phyloP scores from a whole-genome alignment of 345 rosid species.

The Lepidium sativum region DNA sequence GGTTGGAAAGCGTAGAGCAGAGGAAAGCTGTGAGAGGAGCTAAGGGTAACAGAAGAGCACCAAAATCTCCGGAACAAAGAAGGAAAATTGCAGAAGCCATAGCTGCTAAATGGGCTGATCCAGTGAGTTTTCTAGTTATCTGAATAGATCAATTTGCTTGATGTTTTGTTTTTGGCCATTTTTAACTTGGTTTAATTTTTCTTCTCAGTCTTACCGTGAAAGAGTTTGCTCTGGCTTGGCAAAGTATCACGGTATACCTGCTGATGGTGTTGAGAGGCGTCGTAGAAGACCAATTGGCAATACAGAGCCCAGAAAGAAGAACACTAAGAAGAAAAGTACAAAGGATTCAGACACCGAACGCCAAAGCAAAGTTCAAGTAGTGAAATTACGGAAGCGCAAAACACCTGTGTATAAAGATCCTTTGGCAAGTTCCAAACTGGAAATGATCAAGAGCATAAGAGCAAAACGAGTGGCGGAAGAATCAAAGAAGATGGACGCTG shows the following conservation, averaged over 20 bases:
- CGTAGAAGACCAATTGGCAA: constrained; percentile 39
- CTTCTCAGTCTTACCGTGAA: constrained; percentile 56
- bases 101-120: constrained; percentile 94
- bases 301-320: constrained; percentile 32
- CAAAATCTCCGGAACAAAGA: constrained; percentile 77
- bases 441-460: constrained; percentile 83
- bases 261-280: constrained; percentile 60
- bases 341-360: constrained; percentile 25
- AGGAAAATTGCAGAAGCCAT: constrained; percentile 86
- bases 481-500: constrained; percentile 59
- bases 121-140: constrained; percentile 42
- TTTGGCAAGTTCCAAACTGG: constrained; percentile 62
- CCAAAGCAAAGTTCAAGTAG: constrained; percentile 26
- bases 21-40: constrained; percentile 47
- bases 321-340: constrained; percentile 28
- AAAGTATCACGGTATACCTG: constrained; percentile 54
- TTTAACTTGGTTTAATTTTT: constrained; percentile 8
- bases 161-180: neutral
- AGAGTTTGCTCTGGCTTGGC: constrained; percentile 65
- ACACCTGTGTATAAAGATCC: constrained; percentile 74
- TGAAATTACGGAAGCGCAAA: constrained; percentile 39
- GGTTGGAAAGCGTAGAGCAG: constrained; percentile 64
- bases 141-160: neutral
- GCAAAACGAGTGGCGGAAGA: constrained; percentile 64
- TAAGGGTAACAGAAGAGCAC: constrained; percentile 77